These are phyloP conservation scores for Ceratocystis papillata DNA, from an alignment of 2,329 filamentous ascomycete genomes.

Conservation along the genomic window DNA sequence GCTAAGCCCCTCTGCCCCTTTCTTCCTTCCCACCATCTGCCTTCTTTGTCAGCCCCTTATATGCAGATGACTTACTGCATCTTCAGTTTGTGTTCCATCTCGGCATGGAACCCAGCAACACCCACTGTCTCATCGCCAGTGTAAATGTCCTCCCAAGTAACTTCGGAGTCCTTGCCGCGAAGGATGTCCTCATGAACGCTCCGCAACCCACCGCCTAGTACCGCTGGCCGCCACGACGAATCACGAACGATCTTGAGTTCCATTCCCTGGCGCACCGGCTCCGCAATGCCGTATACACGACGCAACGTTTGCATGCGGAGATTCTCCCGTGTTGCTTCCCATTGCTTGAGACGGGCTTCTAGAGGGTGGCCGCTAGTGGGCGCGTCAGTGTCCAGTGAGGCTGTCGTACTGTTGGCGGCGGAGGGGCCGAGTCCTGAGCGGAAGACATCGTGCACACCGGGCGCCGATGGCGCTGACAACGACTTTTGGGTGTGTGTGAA, in stretches of 20 bases:
- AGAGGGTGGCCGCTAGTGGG: constrained; percentile 70
- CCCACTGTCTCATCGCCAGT: constrained; percentile 63
- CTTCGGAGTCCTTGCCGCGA: constrained; percentile 61
- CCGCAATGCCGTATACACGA: constrained; percentile 79
- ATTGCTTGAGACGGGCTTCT: constrained; percentile 76
- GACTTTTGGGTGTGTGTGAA: constrained; percentile 52
- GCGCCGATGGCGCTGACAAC: constrained; percentile 74
- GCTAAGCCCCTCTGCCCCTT: not conserved
- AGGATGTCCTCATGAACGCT: constrained; percentile 85
- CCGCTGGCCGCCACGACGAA: constrained; percentile 68
- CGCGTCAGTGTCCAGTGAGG: constrained; percentile 31
- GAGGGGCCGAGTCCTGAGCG: constrained; percentile 68
- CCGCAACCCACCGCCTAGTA: constrained; percentile 47
- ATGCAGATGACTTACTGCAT: constrained; percentile 37
- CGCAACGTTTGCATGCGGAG: constrained; percentile 83
- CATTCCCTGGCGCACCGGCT: constrained; percentile 88
- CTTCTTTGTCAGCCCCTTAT: not conserved
- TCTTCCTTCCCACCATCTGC: not conserved
- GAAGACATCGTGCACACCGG: constrained; percentile 86
- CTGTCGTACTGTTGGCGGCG: constrained; percentile 38
- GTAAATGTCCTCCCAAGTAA: constrained; percentile 92
- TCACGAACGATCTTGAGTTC: constrained; percentile 79
- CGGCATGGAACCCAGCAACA: constrained; percentile 67
- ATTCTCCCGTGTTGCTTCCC: constrained; percentile 78
- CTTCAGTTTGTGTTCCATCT: constrained; percentile 87